Percentiles rank a stretch among this genome's conserved stretches.
Evolutionary conservation across 2,329 filamentous ascomycete genomes (phyloP).

Genomic region (Aureobasidium namibiae): DNA sequence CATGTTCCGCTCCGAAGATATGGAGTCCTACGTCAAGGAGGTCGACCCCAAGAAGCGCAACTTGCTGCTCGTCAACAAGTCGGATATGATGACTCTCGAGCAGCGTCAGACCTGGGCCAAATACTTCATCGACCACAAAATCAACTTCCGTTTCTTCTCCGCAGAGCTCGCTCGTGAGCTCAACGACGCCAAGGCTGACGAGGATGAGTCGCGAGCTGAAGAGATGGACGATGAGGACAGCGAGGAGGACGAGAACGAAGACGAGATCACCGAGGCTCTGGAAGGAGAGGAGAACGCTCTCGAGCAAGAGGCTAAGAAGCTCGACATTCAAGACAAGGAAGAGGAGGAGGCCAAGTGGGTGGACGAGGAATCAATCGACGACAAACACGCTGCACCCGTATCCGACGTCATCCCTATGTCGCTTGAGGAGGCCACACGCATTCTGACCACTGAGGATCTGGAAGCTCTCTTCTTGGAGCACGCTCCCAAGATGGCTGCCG

Average conservation of each 20-base stretch:
- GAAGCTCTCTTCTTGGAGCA: slow-evolving; percentile 81
- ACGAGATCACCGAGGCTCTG: slow-evolving; percentile 33
- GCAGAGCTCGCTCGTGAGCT: slow-evolving; percentile 83
- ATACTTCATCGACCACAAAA: slow-evolving; percentile 71
- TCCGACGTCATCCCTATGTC: slow-evolving; percentile 29
- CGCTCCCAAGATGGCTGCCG: slow-evolving; percentile 46
- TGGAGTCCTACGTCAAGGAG: slow-evolving; percentile 90
- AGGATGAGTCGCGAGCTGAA: slow-evolving; percentile 33
- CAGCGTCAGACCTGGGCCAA: slow-evolving; percentile 80
- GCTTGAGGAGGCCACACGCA: slow-evolving; percentile 50
- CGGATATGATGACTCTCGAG: slow-evolving; percentile 90
- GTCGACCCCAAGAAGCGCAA: slow-evolving; percentile 85
- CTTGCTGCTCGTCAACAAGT: slow-evolving; percentile 91
- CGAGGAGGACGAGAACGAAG: slow-evolving; percentile 28
- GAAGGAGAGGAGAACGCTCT: slow-evolving; percentile 43
- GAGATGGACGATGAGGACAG: slow-evolving; percentile 48
- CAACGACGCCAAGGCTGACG: slow-evolving; percentile 62
- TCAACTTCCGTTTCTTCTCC: slow-evolving; percentile 95
- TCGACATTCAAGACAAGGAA: slow-evolving; percentile 36
- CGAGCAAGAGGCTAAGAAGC: slow-evolving; percentile 36
- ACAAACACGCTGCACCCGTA: slow-evolving; percentile 19
- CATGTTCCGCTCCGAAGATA: slow-evolving; percentile 86
- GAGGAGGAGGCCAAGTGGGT: slow-evolving; percentile 33
- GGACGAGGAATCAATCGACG: slow-evolving; percentile 31
- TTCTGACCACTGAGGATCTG: slow-evolving; percentile 86